Evolutionary conservation across 140 eudicot genomes (phyloP).

Genomic region (Anethum foeniculum): DNA sequence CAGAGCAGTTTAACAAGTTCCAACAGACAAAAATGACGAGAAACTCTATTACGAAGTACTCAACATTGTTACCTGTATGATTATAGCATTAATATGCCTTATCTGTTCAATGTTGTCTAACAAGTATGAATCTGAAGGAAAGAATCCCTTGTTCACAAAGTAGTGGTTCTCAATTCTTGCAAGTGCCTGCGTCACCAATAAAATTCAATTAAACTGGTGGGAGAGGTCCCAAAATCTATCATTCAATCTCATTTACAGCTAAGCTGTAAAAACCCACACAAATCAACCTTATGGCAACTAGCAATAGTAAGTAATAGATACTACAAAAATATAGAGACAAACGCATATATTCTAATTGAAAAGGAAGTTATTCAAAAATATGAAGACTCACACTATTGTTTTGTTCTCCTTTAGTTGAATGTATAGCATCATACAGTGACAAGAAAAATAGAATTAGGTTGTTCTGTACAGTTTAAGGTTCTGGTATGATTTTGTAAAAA

Average conservation of each 20-base stretch:
- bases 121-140: slow-evolving; percentile 72
- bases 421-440: background rate
- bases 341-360: background rate
- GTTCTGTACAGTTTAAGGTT: background rate
- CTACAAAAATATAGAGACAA: background rate
- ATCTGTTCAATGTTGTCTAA: slow-evolving; percentile 82
- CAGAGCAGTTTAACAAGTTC: background rate
- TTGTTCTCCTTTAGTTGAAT: background rate
- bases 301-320: background rate
- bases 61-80: slow-evolving; percentile 64
- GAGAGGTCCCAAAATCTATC: background rate
- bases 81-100: slow-evolving; percentile 68
- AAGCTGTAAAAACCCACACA: background rate
- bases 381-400: background rate
- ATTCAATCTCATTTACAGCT: background rate
- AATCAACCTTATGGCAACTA: background rate
- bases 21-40: background rate
- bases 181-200: slow-evolving; percentile 60
- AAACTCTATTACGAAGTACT: background rate
- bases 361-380: background rate
- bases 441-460: background rate
- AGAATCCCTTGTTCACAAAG: slow-evolving; percentile 87
- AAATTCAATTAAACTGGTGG: background rate
- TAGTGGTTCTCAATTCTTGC: slow-evolving; percentile 98
- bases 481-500: background rate